These are phyloP conservation scores for Raphanus raphanistrum DNA, from an alignment of 345 rosid species.

Conservation along the genomic window DNA sequence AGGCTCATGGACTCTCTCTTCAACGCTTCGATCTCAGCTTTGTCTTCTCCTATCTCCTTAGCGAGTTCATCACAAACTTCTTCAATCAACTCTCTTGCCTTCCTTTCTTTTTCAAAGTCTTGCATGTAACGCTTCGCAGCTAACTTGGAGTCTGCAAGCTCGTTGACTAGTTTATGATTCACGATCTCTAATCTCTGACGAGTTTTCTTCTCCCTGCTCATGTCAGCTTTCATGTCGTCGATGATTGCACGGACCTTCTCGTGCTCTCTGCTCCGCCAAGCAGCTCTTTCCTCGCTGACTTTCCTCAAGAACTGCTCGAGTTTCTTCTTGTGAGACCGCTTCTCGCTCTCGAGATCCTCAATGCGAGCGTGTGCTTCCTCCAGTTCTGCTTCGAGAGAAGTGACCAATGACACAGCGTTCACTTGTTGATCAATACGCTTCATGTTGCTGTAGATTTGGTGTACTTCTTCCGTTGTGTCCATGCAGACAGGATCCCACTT, in stretches of 20 bases:
- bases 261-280: slow-evolving; percentile 88
- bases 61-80: slow-evolving; percentile 93
- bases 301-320: slow-evolving; percentile 85
- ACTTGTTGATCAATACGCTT: slow-evolving; percentile 65
- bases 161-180: slow-evolving; percentile 82
- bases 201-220: slow-evolving; percentile 73
- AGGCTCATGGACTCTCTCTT: slow-evolving; percentile 68
- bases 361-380: slow-evolving; percentile 66
- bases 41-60: slow-evolving; percentile 81
- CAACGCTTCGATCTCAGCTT: slow-evolving; percentile 70
- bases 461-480: slow-evolving; percentile 56
- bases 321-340: slow-evolving; percentile 77
- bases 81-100: slow-evolving; percentile 73
- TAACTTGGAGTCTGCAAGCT: slow-evolving; percentile 74
- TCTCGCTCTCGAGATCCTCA: slow-evolving; percentile 72
- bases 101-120: slow-evolving; percentile 79
- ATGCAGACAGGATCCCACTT: slow-evolving; percentile 82
- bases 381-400: slow-evolving; percentile 71
- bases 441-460: slow-evolving; percentile 52
- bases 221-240: slow-evolving; percentile 66
- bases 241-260: slow-evolving; percentile 83
- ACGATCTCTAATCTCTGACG: slow-evolving; percentile 75
- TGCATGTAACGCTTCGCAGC: slow-evolving; percentile 68
- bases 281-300: slow-evolving; percentile 81
- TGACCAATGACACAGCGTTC: slow-evolving; percentile 63